These are phyloP conservation scores for Sutorius australiensis DNA, from an alignment of 768 basidiomycete genomes.

Conservation along the genomic window DNA sequence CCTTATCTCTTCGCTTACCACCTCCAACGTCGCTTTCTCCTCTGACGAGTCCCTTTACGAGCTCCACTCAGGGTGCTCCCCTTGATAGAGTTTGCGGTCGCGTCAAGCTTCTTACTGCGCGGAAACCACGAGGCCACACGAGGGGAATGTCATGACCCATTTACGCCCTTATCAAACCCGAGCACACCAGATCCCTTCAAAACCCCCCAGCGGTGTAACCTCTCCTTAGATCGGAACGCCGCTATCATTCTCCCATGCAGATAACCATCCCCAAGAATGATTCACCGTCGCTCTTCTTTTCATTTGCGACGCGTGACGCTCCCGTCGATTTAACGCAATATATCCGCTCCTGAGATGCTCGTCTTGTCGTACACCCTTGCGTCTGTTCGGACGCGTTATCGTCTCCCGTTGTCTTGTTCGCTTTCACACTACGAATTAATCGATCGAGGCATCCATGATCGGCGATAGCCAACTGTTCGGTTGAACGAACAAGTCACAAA, in stretches of 20 bases:
- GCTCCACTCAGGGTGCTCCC: not conserved
- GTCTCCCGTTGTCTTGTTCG: not conserved
- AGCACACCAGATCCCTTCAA: not conserved
- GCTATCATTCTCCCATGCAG: not conserved
- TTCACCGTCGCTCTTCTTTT: slow-evolving; percentile 1
- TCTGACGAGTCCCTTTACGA: not conserved
- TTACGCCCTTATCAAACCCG: slow-evolving; percentile 10
- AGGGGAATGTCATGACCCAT: not conserved
- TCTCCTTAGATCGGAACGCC: not conserved
- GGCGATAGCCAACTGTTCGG: not conserved
- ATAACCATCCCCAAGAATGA: not conserved
- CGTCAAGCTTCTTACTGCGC: slow-evolving; percentile 7
- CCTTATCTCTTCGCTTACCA: slow-evolving; percentile 5
- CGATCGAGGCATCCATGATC: not conserved
- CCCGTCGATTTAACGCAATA: not conserved
- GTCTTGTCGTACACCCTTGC: not conserved
- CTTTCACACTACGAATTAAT: not conserved
- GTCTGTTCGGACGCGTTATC: not conserved
- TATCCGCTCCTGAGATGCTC: not conserved
- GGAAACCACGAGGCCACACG: slow-evolving; percentile 12
- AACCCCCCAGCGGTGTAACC: not conserved
- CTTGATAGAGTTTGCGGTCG: not conserved
- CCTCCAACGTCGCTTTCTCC: not conserved
- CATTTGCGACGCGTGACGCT: not conserved
- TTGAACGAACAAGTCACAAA: not conserved